Base-by-base conservation (phyloP, 805 yeast species). In the Kockiozyma suomiensis region DNA sequence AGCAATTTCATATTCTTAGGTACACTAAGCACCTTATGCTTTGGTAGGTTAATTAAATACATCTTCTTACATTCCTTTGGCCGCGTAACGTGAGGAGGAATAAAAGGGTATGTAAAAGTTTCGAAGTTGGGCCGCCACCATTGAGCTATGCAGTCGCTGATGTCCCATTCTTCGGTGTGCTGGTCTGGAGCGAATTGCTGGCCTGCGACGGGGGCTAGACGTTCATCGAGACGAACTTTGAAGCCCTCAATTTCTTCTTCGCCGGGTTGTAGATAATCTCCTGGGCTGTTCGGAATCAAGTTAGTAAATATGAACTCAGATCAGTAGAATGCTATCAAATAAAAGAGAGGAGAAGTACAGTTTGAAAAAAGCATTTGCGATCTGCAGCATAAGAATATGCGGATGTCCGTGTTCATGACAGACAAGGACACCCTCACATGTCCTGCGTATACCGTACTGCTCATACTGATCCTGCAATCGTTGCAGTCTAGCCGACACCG, bases 51-150 rank as follows among this genome's bases (percentile, higher is more conserved):
- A 12, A 72, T 68, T 46, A 72, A 57, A 53, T 69, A 72, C 61
- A 72, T 54, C 66, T 71, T 72, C 40, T 69, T 72, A 64, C 74
- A 71, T 53, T 72, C 75, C 58, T 71, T 72, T 17, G 74, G 74
- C 26, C 72, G 66, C 3, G 74, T 58, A n/a, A 71, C 69, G 47
- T 72, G 74, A 3, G 74, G 73, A 8, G 74, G 74, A n/a, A 72
- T 65, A 56, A 69, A 72, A 23, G 74, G 74, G 57, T 72, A 72
- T 61, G 69, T 69, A 61, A 67, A 66, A 2, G 67, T 59, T 32
- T 72, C 74, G 49, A 71, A 72, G 54, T 70, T 71, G 1, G 74
- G 74, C 40, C 75, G 61, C 74, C 74, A 72, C 74, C 74, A 72
- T 48, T 72, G 74, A 2, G 73, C 69, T 25, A 72, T 46, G 50